phyloP scores from a whole-genome alignment of 2,329 filamentous ascomycete species.

The Cladosporium sp. region DNA sequence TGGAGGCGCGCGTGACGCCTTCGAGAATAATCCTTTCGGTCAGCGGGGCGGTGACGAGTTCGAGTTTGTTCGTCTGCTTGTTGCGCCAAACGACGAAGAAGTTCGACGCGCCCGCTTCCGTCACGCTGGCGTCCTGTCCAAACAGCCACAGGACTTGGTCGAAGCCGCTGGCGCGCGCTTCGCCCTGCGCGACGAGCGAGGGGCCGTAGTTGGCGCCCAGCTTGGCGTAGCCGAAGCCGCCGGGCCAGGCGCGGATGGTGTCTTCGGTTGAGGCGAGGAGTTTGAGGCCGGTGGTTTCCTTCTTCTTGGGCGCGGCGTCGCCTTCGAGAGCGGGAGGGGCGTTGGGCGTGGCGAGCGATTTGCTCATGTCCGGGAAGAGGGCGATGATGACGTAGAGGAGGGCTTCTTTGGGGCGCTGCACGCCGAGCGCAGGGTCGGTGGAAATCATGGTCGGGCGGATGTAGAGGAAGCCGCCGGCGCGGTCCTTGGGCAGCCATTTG shows the following conservation, averaged over 20 bases:
- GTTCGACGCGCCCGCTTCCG: conserved; percentile 87
- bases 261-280: conserved; percentile 59
- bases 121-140: conserved; percentile 69
- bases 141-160: conserved; percentile 95
- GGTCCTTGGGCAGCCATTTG: conserved; percentile 70
- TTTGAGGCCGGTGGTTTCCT: conserved; percentile 11
- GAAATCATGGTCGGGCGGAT: conserved; percentile 69
- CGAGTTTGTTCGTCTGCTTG: conserved; percentile 51
- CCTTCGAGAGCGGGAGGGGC: conserved; percentile 25
- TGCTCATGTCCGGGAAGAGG: conserved; percentile 43
- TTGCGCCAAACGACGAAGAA: conserved; percentile 81
- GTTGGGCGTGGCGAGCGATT: conserved; percentile 26
- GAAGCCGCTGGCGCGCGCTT: conserved; percentile 68
- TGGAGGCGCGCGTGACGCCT: conserved; percentile 78
- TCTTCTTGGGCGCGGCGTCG: conserved; percentile 16
- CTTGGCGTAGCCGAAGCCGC: conserved; percentile 88
- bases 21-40: conserved; percentile 78
- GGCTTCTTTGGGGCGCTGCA: conserved; percentile 75
- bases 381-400: conserved; percentile 74
- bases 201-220: conserved; percentile 93
- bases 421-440: conserved; percentile 72
- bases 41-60: conserved; percentile 79
- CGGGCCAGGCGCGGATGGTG: conserved; percentile 86
- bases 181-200: conserved; percentile 68
- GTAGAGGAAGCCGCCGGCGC: conserved; percentile 69